Percentiles rank a stretch among this genome's conserved stretches.
phyloP scores from a whole-genome alignment of 1,284 basidiomycete genomes.

The Apiotrichum montevideense region DNA sequence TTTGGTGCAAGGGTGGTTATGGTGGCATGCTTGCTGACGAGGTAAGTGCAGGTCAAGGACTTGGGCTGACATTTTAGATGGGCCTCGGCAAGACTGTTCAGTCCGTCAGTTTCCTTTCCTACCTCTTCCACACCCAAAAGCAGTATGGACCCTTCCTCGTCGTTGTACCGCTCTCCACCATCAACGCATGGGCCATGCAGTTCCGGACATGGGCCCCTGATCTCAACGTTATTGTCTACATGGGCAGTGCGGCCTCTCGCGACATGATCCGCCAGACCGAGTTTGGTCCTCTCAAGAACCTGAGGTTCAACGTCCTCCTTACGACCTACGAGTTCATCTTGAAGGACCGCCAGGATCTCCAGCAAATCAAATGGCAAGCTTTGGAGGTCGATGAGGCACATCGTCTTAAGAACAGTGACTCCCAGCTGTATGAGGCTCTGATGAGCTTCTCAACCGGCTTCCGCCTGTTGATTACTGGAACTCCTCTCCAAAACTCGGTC shows the following conservation, averaged over 20 bases:
- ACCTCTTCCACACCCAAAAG: conserved; percentile 84
- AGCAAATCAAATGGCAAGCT: conserved; percentile 94
- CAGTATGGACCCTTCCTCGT: conserved; percentile 98
- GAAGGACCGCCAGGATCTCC: conserved; percentile 81
- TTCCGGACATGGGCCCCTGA: conserved; percentile 95
- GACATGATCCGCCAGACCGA: conserved; percentile 89
- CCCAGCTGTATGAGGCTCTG: conserved; percentile 92
- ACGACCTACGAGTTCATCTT: conserved; percentile 97
- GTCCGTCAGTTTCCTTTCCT: conserved; percentile 91
- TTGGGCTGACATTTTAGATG: conserved; percentile 55
- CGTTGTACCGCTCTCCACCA: conserved; percentile 95
- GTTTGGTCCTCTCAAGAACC: conserved; percentile 70
- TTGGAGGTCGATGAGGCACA: conserved; percentile 98
- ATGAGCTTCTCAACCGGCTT: conserved; percentile 81
- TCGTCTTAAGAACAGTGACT: conserved; percentile 95
- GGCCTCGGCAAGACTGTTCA: conserved; percentile 98
- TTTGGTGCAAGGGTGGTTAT: conserved; percentile 92
- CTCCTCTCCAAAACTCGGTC: conserved; percentile 97
- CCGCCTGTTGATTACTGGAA: conserved; percentile 95
- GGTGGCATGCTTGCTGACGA: conserved; percentile 92
- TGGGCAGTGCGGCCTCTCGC: conserved; percentile 80
- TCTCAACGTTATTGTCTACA: conserved; percentile 94
- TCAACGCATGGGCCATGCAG: conserved; percentile 96
- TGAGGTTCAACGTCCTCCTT: conserved; percentile 94
- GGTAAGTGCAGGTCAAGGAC: conserved; percentile 27